Evolutionary conservation across 2,329 filamentous ascomycete species (phyloP).

Genomic region (Hymenoscyphus fructigenus): DNA sequence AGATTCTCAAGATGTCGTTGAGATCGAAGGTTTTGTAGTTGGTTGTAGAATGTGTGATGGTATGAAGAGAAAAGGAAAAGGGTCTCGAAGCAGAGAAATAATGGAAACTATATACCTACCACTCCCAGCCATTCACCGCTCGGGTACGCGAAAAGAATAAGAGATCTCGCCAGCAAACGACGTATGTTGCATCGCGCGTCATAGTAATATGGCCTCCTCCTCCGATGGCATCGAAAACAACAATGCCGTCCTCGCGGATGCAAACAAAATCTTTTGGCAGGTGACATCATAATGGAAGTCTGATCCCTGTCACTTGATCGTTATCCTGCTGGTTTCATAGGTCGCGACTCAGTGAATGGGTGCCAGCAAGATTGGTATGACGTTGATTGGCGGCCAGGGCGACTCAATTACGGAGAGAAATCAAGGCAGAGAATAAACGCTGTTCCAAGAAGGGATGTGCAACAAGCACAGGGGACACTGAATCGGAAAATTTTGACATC

Average conservation of each 20-base stretch:
- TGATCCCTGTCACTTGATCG: constrained; percentile 7
- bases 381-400: not conserved
- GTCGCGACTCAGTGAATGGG: not conserved
- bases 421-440: too few species aligned
- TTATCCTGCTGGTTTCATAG: constrained; percentile 9
- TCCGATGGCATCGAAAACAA: not conserved
- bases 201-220: constrained; percentile 2
- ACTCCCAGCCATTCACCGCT: not conserved
- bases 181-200: constrained; percentile 8
- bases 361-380: not conserved
- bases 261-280: not conserved
- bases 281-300: constrained; percentile 2
- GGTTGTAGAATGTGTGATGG: constrained; percentile 13
- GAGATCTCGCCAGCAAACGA: not conserved
- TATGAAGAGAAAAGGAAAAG: constrained; percentile 3
- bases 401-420: not conserved
- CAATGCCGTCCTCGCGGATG: not conserved
- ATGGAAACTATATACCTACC: constrained; percentile 6
- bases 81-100: not conserved
- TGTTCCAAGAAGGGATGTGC: too few species aligned
- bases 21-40: constrained; percentile 7
- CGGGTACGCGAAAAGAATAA: not conserved
- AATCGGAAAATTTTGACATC: too few species aligned
- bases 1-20: constrained; percentile 13
- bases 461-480: too few species aligned